These are phyloP conservation scores for Mycena pura DNA, from an alignment of 768 basidiomycete species.

Conservation along the genomic window DNA sequence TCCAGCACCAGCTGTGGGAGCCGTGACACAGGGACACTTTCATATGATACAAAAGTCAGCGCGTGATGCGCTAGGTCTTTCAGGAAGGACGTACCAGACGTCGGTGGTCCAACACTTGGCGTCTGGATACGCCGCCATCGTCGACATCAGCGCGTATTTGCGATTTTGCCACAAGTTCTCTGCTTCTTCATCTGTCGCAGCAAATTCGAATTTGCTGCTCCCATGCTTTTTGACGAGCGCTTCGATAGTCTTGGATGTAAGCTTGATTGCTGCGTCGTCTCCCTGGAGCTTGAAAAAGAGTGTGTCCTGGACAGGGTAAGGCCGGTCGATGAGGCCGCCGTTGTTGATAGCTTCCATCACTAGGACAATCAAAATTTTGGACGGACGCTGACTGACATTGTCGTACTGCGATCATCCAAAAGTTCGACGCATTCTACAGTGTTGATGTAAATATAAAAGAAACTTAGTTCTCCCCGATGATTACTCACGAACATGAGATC, in stretches of 20 bases:
- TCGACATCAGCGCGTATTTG: constrained; percentile 82
- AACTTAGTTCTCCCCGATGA: no score
- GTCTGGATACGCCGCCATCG: constrained; percentile 68
- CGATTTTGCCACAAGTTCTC: constrained; percentile 84
- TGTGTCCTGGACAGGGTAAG: constrained; percentile 76
- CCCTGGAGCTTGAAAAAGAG: constrained; percentile 95
- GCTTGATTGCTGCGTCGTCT: constrained; percentile 60
- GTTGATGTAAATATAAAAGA: background rate
- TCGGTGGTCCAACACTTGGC: constrained; percentile 85
- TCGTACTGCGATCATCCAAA: constrained; percentile 74
- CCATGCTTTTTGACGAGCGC: constrained; percentile 71
- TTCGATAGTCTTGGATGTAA: constrained; percentile 64
- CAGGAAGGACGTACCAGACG: constrained; percentile 67
- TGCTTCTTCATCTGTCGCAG: constrained; percentile 76
- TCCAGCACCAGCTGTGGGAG: constrained; percentile 75
- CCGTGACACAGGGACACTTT: constrained; percentile 71
- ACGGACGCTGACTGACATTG: background rate
- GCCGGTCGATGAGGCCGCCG: constrained; percentile 62
- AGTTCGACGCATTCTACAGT: constrained; percentile 84
- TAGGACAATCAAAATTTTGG: constrained; percentile 28
- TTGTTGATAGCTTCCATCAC: constrained; percentile 82
- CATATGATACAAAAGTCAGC: background rate
- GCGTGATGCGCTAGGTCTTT: background rate
- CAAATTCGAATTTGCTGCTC: constrained; percentile 73
- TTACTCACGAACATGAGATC: constrained; percentile 78